Base-by-base conservation (phyloP, 495 filamentous ascomycete species). In the Neurospora sublineolata region DNA sequence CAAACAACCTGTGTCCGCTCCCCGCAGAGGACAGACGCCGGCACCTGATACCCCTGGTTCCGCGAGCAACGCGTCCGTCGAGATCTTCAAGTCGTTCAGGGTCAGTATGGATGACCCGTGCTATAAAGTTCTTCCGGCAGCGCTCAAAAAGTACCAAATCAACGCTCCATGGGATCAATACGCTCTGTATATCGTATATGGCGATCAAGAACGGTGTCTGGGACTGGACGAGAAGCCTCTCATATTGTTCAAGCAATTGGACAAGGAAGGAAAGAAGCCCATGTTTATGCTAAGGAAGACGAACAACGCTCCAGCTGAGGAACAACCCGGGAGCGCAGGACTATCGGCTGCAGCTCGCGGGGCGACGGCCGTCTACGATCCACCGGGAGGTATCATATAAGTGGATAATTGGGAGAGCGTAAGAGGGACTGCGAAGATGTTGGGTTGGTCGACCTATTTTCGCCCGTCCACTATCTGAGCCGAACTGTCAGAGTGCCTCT, bases 21-120 rank as follows among this genome's bases (percentile, higher is more conserved):
- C 83, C 40, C 84, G 85, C 27, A 79, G 85, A 18, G 80, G 83
- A 70, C 85, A 84, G 76, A 88, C 85, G 3, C 86, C 83, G 12
- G 85, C 83, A 5, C 84, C 81, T 10, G 83, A 86, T 72, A 86
- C 83, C 7, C 86, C 83, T 6, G 79, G 82, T 68, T 77, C 79
- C 4, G 30, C 30, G 9, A 82, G 81, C 74, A 83, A 82, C 70
- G 80, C 82, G 23, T 86, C 85, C 42, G 93, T 94, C 71, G 94
- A 99, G 76, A 98, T 99, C 69, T 97, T 98, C 88, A 98, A 97
- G 80, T 94, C 91, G 8, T 99, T 99, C 85, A 89, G 95, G 37
- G 95, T 99, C 73, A 93, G 91, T 74, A 94, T 97, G 89, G 95
- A 99, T 72, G 95, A 98, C 75, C 95, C 95, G 1, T 99, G 95